Percentiles rank a stretch among this genome's conserved stretches.
Conservation (phyloP, 805 yeast species). For the Candida silvatica region DNA sequence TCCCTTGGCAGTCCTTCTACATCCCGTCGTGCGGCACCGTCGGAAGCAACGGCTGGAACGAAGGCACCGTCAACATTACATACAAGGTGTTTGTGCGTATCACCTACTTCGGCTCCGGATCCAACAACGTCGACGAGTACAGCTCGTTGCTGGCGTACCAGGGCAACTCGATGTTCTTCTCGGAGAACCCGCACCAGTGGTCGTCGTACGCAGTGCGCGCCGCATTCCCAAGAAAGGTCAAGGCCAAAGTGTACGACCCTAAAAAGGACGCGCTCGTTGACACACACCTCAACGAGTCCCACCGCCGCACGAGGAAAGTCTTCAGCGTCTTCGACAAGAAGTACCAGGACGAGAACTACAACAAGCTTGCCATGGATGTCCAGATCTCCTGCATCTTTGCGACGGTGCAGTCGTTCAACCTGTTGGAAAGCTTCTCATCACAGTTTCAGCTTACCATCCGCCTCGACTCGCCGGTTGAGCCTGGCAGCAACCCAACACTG, state of each 20-base stretch:
- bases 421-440: background rate
- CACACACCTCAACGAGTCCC: background rate
- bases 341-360: background rate
- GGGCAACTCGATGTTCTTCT: background rate
- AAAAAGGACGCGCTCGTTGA: background rate
- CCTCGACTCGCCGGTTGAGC: background rate
- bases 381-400: constrained; percentile 1
- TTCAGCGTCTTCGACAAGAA: background rate
- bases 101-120: constrained; percentile 2
- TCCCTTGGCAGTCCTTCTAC: constrained; percentile 9
- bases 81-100: constrained; percentile 10
- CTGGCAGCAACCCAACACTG: too few relatives aligned
- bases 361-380: background rate
- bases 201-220: background rate
- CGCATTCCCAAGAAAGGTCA: constrained; percentile 1
- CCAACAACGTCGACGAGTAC: background rate
- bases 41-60: constrained; percentile 7
- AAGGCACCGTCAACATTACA: constrained; percentile 8
- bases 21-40: constrained; percentile 10
- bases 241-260: constrained; percentile 1
- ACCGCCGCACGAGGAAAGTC: background rate
- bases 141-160: constrained; percentile 1
- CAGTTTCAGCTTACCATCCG: background rate
- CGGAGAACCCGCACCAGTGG: background rate
- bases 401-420: background rate